Conservation (phyloP, 2,329 filamentous ascomycete species). For the Aspergillus pseudoviridinutans region DNA sequence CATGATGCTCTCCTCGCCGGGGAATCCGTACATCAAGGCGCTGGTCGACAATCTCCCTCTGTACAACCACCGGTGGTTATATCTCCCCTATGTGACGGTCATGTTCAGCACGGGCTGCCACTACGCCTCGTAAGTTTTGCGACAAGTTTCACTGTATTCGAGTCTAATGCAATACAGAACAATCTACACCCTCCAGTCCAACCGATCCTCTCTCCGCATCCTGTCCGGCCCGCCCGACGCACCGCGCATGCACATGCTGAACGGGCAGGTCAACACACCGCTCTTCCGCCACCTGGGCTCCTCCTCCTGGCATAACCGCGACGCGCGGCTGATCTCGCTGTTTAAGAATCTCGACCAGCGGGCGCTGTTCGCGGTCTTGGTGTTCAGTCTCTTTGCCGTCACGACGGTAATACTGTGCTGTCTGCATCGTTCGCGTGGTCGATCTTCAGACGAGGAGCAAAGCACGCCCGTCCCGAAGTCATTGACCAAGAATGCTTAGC, state of each 20-base stretch:
- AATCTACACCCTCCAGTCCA: slow-evolving; percentile 35
- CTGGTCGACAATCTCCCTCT: slow-evolving; percentile 31
- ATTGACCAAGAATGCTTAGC: not conserved
- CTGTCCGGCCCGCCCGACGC: slow-evolving; percentile 28
- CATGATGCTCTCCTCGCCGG: slow-evolving; percentile 39
- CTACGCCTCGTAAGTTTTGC: slow-evolving; percentile 33
- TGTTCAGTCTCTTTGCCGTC: not conserved
- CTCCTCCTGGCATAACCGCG: slow-evolving; percentile 43
- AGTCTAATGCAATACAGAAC: slow-evolving; percentile 17
- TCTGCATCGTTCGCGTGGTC: not conserved
- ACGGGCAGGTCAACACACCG: slow-evolving; percentile 38
- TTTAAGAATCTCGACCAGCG: slow-evolving; percentile 6
- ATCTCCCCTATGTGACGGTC: slow-evolving; percentile 39
- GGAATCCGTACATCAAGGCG: slow-evolving; percentile 32
- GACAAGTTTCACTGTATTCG: too few relatives aligned
- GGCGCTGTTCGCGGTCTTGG: slow-evolving; percentile 1
- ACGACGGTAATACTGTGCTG: not conserved
- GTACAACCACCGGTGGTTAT: slow-evolving; percentile 40
- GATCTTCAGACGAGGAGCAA: not conserved
- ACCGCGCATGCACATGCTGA: slow-evolving; percentile 36
- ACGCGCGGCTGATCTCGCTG: slow-evolving; percentile 28
- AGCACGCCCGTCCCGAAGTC: too few relatives aligned
- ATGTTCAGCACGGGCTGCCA: slow-evolving; percentile 46
- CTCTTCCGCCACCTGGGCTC: slow-evolving; percentile 42
- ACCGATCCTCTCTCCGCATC: slow-evolving; percentile 34